A percentile compares a stretch with the other conserved stretches of the same genome.
Conservation (phyloP, 2,329 filamentous ascomycete species). For the Lachnellula suecica region DNA sequence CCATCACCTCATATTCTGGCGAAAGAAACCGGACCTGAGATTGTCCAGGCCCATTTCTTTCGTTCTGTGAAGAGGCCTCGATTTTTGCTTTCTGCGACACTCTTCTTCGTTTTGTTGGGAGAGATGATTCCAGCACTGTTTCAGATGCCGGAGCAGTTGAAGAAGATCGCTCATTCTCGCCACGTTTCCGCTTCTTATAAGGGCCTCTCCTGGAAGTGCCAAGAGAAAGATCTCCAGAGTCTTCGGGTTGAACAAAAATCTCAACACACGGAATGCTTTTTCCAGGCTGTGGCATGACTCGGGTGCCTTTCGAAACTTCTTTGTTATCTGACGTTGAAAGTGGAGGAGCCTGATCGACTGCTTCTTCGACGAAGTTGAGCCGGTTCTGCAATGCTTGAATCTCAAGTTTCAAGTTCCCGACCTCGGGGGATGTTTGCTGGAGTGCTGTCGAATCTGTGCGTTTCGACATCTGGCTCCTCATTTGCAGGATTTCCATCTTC, state of each 20-base stretch:
- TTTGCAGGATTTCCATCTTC: conserved; percentile 21
- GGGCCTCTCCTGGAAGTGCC: too few species aligned
- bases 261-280: conserved; percentile 1
- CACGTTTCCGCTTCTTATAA: conserved; percentile 7
- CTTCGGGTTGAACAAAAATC: background rate
- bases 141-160: background rate
- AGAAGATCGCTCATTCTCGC: background rate
- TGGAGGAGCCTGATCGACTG: background rate
- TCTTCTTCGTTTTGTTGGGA: background rate
- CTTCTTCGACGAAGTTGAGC: background rate
- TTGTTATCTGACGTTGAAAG: background rate
- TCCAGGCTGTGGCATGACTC: background rate
- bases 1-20: background rate
- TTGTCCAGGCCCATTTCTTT: background rate
- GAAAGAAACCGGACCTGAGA: background rate
- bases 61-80: background rate
- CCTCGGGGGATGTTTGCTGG: background rate
- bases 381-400: background rate
- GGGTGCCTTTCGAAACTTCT: background rate
- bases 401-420: background rate
- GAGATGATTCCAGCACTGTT: background rate
- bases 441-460: conserved; percentile 1
- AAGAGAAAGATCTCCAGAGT: background rate
- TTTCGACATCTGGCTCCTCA: conserved; percentile 21
- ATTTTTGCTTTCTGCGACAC: background rate